Percentiles rank a stretch among this genome's conserved stretches.
These are phyloP conservation scores for Hymenoscyphus fraxineus DNA, from an alignment of 2,329 filamentous ascomycete genomes.

Conservation along the genomic window DNA sequence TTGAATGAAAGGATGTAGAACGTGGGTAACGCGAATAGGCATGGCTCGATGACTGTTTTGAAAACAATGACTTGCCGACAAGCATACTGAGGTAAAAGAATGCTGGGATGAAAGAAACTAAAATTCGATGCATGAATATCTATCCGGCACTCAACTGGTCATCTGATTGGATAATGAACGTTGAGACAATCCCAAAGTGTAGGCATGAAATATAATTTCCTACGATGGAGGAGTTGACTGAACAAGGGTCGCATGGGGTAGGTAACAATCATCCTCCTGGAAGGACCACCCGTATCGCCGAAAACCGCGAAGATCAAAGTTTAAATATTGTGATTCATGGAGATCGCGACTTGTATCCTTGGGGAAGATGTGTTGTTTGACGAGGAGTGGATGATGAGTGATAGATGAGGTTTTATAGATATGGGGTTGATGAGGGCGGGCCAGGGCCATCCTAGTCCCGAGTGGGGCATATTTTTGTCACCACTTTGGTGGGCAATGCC, in stretches of 20 bases:
- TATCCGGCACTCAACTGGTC: background rate
- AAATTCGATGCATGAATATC: background rate
- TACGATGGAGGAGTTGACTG: background rate
- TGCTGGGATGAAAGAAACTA: background rate
- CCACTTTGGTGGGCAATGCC: background rate
- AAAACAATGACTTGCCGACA: background rate
- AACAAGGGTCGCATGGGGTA: background rate
- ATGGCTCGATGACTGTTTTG: background rate
- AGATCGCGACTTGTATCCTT: background rate
- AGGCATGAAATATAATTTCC: background rate
- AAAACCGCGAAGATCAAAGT: background rate
- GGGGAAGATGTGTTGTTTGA: conserved; percentile 2
- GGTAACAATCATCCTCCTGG: background rate
- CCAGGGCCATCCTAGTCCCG: background rate
- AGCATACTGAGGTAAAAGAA: background rate
- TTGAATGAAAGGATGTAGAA: background rate
- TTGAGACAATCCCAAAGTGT: background rate
- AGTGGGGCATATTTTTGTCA: background rate
- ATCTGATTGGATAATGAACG: background rate
- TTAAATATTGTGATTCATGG: background rate
- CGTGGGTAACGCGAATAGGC: background rate
- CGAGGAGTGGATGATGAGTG: background rate
- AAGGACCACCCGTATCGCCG: background rate
- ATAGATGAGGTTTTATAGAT: conserved; percentile 3
- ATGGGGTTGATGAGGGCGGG: conserved; percentile 1